phyloP scores from a whole-genome alignment of 148 eudicot genomes.

The Rhododendron mucronatum region DNA sequence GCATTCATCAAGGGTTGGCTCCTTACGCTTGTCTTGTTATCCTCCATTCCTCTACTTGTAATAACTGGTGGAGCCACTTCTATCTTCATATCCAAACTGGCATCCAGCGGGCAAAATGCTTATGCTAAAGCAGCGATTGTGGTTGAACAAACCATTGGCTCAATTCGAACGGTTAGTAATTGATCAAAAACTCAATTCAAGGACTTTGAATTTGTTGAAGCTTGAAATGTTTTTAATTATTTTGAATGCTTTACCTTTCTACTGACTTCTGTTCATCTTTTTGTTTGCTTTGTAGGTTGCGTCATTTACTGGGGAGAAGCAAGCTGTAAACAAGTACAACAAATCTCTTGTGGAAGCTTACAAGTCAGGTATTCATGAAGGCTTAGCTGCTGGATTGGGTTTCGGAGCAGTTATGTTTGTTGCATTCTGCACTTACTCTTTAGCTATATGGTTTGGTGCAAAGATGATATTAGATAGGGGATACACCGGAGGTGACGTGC shows the following conservation, averaged over 20 bases:
- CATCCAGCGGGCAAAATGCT: no score
- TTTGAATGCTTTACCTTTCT: background rate
- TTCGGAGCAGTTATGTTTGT: conserved; percentile 45
- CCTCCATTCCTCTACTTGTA: no score
- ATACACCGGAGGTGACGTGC: conserved; percentile 65
- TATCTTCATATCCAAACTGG: no score
- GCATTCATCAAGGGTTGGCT: no score
- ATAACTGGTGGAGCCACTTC: no score
- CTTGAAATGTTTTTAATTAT: background rate
- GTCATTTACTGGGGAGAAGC: conserved; percentile 78
- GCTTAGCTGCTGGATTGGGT: conserved; percentile 60
- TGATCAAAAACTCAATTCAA: no score
- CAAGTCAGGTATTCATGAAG: conserved; percentile 52
- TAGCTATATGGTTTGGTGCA: conserved; percentile 81
- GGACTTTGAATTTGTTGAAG: no score
- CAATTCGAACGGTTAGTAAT: no score
- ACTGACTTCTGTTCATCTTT: background rate
- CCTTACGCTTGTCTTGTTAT: no score
- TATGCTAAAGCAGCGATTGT: no score
- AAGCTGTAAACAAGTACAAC: conserved; percentile 19
- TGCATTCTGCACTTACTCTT: conserved; percentile 48
- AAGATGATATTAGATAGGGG: conserved; percentile 54
- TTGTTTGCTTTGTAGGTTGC: conserved; percentile 47
- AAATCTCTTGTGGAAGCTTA: conserved; percentile 57
- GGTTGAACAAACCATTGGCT: no score